These are phyloP conservation scores for Antrodiella citrinella DNA, from an alignment of 768 basidiomycete genomes.

Conservation along the genomic window DNA sequence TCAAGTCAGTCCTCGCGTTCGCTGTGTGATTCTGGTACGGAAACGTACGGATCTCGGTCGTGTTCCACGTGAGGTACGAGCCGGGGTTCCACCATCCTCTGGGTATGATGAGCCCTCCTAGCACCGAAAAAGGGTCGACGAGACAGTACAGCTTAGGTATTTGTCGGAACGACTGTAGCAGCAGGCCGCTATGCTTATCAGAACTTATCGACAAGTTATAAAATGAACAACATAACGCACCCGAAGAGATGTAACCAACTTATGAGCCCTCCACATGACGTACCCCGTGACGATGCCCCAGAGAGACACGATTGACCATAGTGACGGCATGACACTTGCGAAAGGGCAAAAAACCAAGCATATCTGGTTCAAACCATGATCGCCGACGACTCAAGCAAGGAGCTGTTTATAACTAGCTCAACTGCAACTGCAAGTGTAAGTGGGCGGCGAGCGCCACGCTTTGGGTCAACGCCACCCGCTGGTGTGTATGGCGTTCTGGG, in stretches of 20 bases:
- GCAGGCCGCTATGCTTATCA: no score
- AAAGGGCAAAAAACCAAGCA: no score
- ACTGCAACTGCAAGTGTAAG: no score
- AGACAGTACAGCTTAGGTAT: constrained; percentile 2
- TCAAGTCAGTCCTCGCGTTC: neutral
- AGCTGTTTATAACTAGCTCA: no score
- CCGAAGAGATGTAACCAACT: neutral
- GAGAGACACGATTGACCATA: neutral
- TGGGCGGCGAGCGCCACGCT: no score
- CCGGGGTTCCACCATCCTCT: constrained; percentile 1
- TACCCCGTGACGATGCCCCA: neutral
- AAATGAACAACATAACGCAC: neutral
- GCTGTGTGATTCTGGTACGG: no score
- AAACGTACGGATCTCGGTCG: neutral
- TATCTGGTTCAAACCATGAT: no score
- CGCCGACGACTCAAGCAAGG: no score
- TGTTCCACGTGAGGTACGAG: neutral
- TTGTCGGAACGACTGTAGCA: neutral
- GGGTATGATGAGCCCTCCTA: neutral
- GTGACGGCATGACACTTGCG: neutral
- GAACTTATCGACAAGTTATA: neutral
- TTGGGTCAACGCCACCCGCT: no score
- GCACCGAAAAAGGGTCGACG: neutral
- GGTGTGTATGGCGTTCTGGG: no score
- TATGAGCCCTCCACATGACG: neutral